Conservation (phyloP, 164 flowering plant species). For the Vitis amurensis region DNA sequence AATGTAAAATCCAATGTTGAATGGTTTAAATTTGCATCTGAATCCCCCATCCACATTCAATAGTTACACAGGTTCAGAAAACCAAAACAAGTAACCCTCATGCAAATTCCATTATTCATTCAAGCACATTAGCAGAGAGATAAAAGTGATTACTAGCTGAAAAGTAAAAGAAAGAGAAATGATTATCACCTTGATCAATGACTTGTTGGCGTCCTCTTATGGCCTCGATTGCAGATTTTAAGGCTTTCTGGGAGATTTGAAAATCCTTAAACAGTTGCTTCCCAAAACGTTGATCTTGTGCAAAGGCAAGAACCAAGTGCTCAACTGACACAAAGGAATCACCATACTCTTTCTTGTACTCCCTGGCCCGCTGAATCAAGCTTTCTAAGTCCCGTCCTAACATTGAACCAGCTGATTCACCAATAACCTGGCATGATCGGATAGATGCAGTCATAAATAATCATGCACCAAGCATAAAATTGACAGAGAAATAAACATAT, state of each 20-base stretch:
- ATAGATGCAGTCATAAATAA: not conserved
- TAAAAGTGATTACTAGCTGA: too few species aligned
- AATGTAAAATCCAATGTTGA: too few species aligned
- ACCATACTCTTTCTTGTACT: constrained; percentile 80
- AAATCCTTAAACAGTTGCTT: constrained; percentile 85
- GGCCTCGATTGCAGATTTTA: constrained; percentile 71
- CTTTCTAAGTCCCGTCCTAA: constrained; percentile 90
- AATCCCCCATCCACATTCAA: too few species aligned
- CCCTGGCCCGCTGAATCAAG: constrained; percentile 78
- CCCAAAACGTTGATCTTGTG: constrained; percentile 82
- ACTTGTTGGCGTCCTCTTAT: constrained; percentile 89
- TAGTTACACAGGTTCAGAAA: too few species aligned
- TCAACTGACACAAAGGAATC: constrained; percentile 94
- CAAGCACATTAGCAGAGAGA: too few species aligned
- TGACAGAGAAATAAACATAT: too few species aligned
- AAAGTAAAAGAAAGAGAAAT: not conserved
- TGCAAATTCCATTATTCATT: too few species aligned
- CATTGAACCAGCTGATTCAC: constrained; percentile 93
- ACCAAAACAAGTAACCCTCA: too few species aligned
- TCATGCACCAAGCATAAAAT: too few species aligned
- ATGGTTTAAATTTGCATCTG: too few species aligned
- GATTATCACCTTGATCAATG: constrained; percentile 80
- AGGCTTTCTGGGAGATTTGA: constrained; percentile 50
- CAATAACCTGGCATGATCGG: constrained; percentile 54
- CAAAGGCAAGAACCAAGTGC: constrained; percentile 86